Base-by-base conservation (phyloP, 1,284 basidiomycete species). In the Bondarzewia mesenterica region DNA sequence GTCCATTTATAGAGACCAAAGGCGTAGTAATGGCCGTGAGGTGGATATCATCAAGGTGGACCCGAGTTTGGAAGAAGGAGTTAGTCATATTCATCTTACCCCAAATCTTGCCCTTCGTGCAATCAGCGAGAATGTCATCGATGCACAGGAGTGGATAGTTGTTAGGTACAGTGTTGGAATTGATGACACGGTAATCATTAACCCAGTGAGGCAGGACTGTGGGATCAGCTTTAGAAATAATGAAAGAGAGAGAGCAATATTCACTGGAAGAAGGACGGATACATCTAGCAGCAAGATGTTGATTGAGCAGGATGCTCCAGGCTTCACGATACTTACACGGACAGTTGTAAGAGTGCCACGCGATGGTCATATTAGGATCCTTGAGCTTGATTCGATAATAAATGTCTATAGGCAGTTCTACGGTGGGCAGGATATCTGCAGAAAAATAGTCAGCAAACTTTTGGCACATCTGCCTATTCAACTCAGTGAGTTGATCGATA, bases 71-170 rank as follows among this genome's bases (percentile, higher is more conserved):
- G 51, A 69, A 72, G 51, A 72, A 73, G 0, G 60, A 57, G 47
- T 72, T 66, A 0, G 69, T 73, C 63, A 73, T 68, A 49, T 73
- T 68, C 0, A 73, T 54, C 29, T 62, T 68, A 1, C 47, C 60
- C 55, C 56, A 69, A n/a, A 65, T 52, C 37, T 58, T 60, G 1
- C 62, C 64, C 32, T 58, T 59, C 0, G 50, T 56, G 39, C 60
- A 62, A 36, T 67, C 61, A 0, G 29, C 50, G 0, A 68, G 54
- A 16, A 69, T 64, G 15, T 46, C 44, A 6, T 46, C 44, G 16
- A 46, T 25, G 3, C 23, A 22, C 46, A 66, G 72, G 1, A 74
- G 52, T 0, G 69, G 69, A 25, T 61, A 61, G 3, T 55, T 54
- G 44, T 72, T 66, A 0, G 56, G 59, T 0, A 69, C 48, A 0